A percentile compares a stretch with the other conserved stretches of the same genome.
phyloP scores from a whole-genome alignment of 1,139 yeast genomes.

The Suhomyces ambrosiae region DNA sequence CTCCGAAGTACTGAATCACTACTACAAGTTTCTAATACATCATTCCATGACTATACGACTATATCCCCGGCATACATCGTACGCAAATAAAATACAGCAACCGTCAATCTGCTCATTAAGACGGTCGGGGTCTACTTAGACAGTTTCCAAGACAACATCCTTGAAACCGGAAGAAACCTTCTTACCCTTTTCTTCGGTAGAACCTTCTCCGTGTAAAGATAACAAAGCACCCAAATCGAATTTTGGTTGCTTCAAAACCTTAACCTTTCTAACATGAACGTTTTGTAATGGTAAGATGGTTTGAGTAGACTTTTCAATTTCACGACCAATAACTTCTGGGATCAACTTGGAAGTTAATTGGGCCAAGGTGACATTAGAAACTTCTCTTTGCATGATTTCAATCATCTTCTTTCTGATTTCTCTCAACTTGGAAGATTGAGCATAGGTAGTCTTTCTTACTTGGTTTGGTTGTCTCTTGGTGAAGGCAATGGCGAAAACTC shows the following conservation, averaged over 20 bases:
- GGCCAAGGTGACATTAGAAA: conserved; percentile 51
- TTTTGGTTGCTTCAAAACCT: conserved; percentile 55
- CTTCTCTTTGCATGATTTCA: conserved; percentile 56
- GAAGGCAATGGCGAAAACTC: conserved; percentile 55
- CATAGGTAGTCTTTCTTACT: conserved; percentile 53
- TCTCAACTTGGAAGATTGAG: conserved; percentile 54
- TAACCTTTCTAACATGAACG: conserved; percentile 56
- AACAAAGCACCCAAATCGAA: conserved; percentile 55
- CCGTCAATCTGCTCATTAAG: conserved; percentile 3
- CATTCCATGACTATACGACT: conserved; percentile 1
- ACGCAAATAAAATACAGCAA: conserved; percentile 11
- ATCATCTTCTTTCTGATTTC: conserved; percentile 55
- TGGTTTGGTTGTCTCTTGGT: conserved; percentile 57
- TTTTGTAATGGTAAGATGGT: conserved; percentile 55
- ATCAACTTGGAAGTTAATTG: conserved; percentile 54
- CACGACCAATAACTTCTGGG: conserved; percentile 57
- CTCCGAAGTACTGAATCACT: no score
- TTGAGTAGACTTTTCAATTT: conserved; percentile 55
- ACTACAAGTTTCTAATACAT: no score
- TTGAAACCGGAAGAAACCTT: conserved; percentile 53
- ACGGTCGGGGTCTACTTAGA: conserved; percentile 15
- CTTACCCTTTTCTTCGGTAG: conserved; percentile 55
- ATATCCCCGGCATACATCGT: conserved; percentile 2
- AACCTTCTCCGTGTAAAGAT: conserved; percentile 55
- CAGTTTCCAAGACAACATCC: conserved; percentile 51